Evolutionary conservation across 768 basidiomycete species (phyloP), one percentile per base, ranked within the genome.

Genomic region (Auricularia sp.): DNA sequence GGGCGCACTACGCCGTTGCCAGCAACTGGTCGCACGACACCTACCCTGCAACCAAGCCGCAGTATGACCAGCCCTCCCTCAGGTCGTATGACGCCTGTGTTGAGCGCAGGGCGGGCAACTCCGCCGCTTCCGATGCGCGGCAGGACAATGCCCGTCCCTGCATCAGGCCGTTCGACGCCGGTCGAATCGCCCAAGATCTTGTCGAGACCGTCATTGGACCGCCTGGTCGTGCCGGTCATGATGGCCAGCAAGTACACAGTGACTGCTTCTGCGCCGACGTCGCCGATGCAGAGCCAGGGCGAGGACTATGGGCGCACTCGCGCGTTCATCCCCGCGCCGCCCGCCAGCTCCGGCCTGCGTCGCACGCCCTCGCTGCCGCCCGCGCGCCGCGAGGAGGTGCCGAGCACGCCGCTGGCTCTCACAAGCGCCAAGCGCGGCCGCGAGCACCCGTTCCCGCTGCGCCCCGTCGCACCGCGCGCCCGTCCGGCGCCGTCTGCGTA

Each of bases 391-490:
- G 56, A n/a, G 2, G 14, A 59, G 8, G 47, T 51, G 16, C 56
- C 39, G 39, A 42, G 39, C 39, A 42, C 39, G 39, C 39, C 56
- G 56, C 56, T 7, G 56, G 24, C 29, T 7, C 4, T 33, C 24
- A 33, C 56, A 8, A 8, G 24, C 56, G 56, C 34, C 24, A 35
- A 33, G 24, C 56, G 56, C 24, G 56, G 56, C 56, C 56, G 56
- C 56, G 56, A 59, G 56, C 56, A 59, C 29, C 56, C 56, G 56
- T 59, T 59, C 56, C 56, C 56, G 56, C 56, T 59, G 0, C 56
- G 56, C 56, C 56, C 56, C 24, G 24, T 59, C 24, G 16, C 14
- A 29, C 24, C 56, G 34, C 29, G 56, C 29, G 11, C 0, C 4
- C 29, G 56, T 4, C 56, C 56, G 4, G 56, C 56, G 24, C 56